Conservation (phyloP, 2,329 filamentous ascomycete genomes). For the Aspergillus chevalieri region DNA sequence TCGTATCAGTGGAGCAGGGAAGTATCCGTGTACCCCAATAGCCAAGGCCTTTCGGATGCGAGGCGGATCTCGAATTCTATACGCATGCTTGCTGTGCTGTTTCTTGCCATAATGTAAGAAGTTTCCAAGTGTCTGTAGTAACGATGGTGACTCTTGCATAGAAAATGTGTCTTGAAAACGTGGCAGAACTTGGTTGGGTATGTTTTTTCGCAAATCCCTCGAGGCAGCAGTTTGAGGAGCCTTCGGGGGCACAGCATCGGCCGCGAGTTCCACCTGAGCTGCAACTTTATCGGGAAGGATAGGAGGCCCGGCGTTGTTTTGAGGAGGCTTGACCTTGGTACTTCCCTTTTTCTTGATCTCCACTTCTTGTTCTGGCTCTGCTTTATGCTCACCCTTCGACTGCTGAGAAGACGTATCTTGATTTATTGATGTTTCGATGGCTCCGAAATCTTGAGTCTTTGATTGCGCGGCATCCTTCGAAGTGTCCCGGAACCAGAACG, state of each 20-base stretch:
- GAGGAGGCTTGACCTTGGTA: slow-evolving; percentile 23
- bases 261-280: slow-evolving; percentile 11
- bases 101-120: slow-evolving; percentile 48
- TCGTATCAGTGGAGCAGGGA: slow-evolving; percentile 80
- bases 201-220: slow-evolving; percentile 29
- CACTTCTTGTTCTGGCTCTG: slow-evolving; percentile 18
- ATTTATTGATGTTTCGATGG: slow-evolving; percentile 17
- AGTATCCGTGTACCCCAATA: slow-evolving; percentile 91
- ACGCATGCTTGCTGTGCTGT: slow-evolving; percentile 62
- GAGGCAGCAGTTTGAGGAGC: slow-evolving; percentile 29
- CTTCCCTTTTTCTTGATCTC: slow-evolving; percentile 23
- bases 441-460: slow-evolving; percentile 20
- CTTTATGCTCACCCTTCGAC: slow-evolving; percentile 11
- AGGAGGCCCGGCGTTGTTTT: slow-evolving; percentile 14
- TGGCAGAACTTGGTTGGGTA: slow-evolving; percentile 46
- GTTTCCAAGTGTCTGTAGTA: slow-evolving; percentile 52
- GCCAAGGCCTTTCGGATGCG: slow-evolving; percentile 80
- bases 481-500: slow-evolving; percentile 36
- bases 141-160: slow-evolving; percentile 50
- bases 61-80: slow-evolving; percentile 60
- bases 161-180: slow-evolving; percentile 43
- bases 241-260: slow-evolving; percentile 14
- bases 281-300: slow-evolving; percentile 17
- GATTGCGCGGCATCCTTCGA: slow-evolving; percentile 20
- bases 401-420: slow-evolving; percentile 14